Evolutionary conservation across 495 filamentous ascomycete species (phyloP).

Genomic region (Aspergillus nanangensis): DNA sequence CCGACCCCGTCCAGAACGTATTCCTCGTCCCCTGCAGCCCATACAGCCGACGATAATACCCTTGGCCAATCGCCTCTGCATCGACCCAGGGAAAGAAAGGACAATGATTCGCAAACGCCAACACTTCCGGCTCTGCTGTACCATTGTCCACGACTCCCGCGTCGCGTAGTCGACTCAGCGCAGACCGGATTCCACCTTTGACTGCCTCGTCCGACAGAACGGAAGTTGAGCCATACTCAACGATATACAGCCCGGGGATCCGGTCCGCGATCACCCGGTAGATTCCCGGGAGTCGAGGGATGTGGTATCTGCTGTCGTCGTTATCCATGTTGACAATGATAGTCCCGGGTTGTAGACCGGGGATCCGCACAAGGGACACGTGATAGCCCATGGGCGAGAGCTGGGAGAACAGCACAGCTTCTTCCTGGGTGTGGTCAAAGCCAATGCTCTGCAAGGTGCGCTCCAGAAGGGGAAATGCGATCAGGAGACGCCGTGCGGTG

Average conservation of each 20-base stretch:
- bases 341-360: neutral
- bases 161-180: neutral
- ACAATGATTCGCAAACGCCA: neutral
- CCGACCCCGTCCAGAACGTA: neutral
- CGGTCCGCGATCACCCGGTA: neutral
- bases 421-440: slow-evolving; percentile 30
- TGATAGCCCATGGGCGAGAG: slow-evolving; percentile 21
- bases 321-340: neutral
- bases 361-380: slow-evolving; percentile 6
- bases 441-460: too few species aligned
- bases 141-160: neutral
- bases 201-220: neutral
- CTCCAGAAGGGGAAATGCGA: too few species aligned
- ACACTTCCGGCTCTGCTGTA: neutral
- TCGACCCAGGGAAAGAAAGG: neutral
- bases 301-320: neutral
- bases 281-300: neutral
- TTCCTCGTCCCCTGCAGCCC: neutral
- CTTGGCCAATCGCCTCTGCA: neutral
- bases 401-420: slow-evolving; percentile 34
- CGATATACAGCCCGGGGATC: neutral
- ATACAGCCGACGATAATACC: neutral
- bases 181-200: neutral
- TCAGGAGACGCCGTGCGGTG: too few species aligned
- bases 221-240: neutral